These are phyloP conservation scores for Adiantum capillusveneris DNA, from an alignment of 75 land plant species.

Conservation along the genomic window DNA sequence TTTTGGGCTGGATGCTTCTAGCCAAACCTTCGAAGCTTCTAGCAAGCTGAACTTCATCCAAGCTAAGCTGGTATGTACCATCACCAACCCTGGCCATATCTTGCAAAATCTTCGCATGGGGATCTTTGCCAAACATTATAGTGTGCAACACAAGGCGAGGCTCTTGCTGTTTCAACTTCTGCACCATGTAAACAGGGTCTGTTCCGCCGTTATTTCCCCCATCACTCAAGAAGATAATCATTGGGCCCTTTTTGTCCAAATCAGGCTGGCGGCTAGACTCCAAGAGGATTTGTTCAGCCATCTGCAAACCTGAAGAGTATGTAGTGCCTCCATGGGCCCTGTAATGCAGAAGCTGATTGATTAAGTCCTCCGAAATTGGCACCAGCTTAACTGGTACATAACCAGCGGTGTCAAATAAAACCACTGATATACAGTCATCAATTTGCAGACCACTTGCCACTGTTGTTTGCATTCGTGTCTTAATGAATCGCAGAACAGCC, in stretches of 20 bases:
- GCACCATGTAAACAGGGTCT: conserved; percentile 12
- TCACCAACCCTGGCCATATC: conserved; percentile 23
- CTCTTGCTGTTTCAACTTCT: conserved; percentile 5
- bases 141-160: conserved; percentile 21
- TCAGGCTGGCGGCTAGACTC: conserved; percentile 2
- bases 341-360: conserved; percentile 16
- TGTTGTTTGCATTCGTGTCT: not conserved
- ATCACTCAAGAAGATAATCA: conserved; percentile 15
- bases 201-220: conserved; percentile 23
- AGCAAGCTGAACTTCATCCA: too few relatives aligned
- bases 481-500: conserved; percentile 22
- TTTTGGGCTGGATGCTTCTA: too few relatives aligned
- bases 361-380: conserved; percentile 7
- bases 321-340: conserved; percentile 7
- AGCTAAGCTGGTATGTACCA: conserved; percentile 28
- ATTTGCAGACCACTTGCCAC: not conserved
- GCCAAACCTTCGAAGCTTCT: too few relatives aligned
- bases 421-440: conserved; percentile 17
- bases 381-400: not conserved
- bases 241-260: conserved; percentile 14
- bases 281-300: conserved; percentile 2
- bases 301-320: conserved; percentile 12
- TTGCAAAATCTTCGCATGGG: conserved; percentile 1
- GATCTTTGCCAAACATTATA: conserved; percentile 29
- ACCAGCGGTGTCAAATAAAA: conserved; percentile 15